Base-by-base conservation (phyloP, 179 eudicot species). In the Beta macrorhiza region DNA sequence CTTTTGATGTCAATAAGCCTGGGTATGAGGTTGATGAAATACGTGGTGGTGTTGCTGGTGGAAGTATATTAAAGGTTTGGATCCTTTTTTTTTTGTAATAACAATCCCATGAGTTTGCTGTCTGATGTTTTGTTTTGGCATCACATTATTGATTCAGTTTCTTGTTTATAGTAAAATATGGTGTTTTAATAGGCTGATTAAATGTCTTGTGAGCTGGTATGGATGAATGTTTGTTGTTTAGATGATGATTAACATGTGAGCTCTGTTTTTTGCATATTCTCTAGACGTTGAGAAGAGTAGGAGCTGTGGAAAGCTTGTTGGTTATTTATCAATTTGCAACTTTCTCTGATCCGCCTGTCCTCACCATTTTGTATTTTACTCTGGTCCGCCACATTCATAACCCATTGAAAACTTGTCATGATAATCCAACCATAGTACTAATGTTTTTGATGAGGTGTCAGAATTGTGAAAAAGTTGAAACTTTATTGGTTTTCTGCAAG, bases 31-130 rank as follows among this genome's bases (percentile, higher is more conserved):
- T 93, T 79, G 99, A 92, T 88, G 98, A 95, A 15, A 90, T 95
- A 71, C 87, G 80, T 80, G 99, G 99, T 77, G 99, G 99, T 80
- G 99, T 95, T 83, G 99, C 99, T 81, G 98, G 98, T 85, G 98
- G 97, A 81, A 93, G 98, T 82, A 95, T 95, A 77, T 90, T 95
- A 52, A 89, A 92, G 93, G 97, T 92, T 83, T 45, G 78, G 69
- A 81, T 83, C 83, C 78, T 53, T 56, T 76, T 67, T 63, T 67
- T 3, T 1, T 13, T 5, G 56, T 74, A 55, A 3, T 37, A 1
- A 29, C 3, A 3, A 37, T 37, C 4, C 4, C 42, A 37, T 37
- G 42, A 37, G 42, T 37, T 37, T 37, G 42, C n/a, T 19, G 45
- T 19, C 52, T 56, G 14, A 10, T 72, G 42, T 17, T 73, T 47